A percentile compares a stretch with the other conserved stretches of the same genome.
Evolutionary conservation across 1,139 yeast species (phyloP).

Genomic region (Citeromyces hawaiiensis): DNA sequence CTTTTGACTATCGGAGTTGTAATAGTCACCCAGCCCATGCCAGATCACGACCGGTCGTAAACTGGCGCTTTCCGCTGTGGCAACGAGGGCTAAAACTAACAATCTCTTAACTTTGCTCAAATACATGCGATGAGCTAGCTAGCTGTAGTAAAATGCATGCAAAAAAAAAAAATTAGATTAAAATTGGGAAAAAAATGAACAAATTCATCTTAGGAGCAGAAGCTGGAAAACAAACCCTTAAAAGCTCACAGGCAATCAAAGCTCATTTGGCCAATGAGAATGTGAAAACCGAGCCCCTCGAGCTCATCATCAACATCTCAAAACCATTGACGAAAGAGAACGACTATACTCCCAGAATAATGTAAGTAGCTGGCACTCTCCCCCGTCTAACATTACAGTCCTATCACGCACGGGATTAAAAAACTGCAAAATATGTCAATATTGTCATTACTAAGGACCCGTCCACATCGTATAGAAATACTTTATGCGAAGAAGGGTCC

Average conservation of each 20-base stretch:
- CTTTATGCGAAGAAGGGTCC: constrained; percentile 29
- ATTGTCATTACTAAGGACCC: constrained; percentile 61
- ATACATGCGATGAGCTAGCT: neutral
- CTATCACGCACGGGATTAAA: constrained; percentile 37
- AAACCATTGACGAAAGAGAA: constrained; percentile 31
- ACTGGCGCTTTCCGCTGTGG: neutral
- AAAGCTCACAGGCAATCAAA: constrained; percentile 24
- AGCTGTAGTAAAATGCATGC: neutral
- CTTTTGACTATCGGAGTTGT: constrained; percentile 47
- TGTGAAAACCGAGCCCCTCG: constrained; percentile 22
- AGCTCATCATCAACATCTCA: constrained; percentile 39
- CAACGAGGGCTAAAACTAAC: neutral
- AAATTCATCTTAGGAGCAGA: constrained; percentile 3
- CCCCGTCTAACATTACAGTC: constrained; percentile 12
- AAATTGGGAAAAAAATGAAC: neutral
- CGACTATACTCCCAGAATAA: constrained; percentile 52
- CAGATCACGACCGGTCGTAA: constrained; percentile 51
- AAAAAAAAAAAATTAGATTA: too few relatives aligned
- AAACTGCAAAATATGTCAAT: constrained; percentile 34
- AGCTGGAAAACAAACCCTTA: constrained; percentile 10
- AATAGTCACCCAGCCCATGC: constrained; percentile 80
- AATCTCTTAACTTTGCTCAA: neutral
- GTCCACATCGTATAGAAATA: constrained; percentile 35
- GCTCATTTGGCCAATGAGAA: constrained; percentile 16
- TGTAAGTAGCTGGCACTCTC: constrained; percentile 11